Base-by-base conservation (phyloP, 2,329 filamentous ascomycete species). In the Stylonectria norvegica region DNA sequence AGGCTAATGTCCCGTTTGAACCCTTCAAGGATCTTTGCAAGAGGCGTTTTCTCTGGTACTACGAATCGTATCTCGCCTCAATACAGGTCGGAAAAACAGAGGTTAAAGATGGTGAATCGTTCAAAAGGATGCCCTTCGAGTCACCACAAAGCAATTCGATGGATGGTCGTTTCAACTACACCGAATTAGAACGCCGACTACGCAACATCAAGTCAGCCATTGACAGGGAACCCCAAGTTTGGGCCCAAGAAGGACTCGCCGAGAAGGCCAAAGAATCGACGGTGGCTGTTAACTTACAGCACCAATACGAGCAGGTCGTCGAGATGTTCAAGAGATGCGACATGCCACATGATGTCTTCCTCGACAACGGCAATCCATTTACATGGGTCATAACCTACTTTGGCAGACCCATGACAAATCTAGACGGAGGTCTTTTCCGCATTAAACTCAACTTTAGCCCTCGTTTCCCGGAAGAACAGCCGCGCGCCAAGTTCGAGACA, bases 11-110 rank as follows among this genome's bases (percentile, higher is more conserved):
- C 1, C 74, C 79, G 0, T 95, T 89, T 62, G 86, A 95, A 51
- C 88, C 89, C 0, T 97, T 97, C 68, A 84, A 82, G 51, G 91
- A 97, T 57, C 72, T 95, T 5, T 87, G 85, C 73, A 97, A 97
- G 66, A 82, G 86, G 25, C 81, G 90, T 2, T 96, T 97, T 60
- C 70, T 97, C 11, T 97, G 93, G 93, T 97, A 97, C 66, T 95
- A 87, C 62, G 86, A 94, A 51, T 86, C 86, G 3, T 97, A 97
- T 58, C 70, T 93, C 16, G 70, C 76, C 4, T 76, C 84, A 2
- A 82, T 95, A 36, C 73, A 81, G 25, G 75, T 81, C 44, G 85
- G 83, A 19, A 76, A 73, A 53, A 63, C 69, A 18, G 79, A 86
- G 51, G 78, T 83, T 40, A 75, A 76, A 45, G 79, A 84, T 44